Percentiles rank a stretch among this genome's conserved stretches.
phyloP scores from a whole-genome alignment of 2,329 filamentous ascomycete species.

The Claviceps purpurea region DNA sequence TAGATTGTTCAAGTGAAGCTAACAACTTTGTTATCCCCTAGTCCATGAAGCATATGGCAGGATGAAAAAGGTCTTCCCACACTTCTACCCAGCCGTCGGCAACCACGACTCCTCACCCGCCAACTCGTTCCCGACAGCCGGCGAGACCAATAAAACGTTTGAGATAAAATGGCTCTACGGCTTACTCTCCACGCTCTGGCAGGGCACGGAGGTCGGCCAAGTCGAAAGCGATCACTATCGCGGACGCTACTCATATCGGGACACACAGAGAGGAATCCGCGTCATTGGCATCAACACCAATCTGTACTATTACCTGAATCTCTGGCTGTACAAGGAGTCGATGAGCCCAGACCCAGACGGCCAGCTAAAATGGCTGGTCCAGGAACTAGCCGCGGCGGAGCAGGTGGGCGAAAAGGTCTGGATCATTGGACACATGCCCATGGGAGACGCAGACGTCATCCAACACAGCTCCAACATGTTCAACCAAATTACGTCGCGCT shows the following conservation, averaged over 20 bases:
- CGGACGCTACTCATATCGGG: not conserved
- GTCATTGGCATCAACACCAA: slow-evolving; percentile 46
- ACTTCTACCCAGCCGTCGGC: not conserved
- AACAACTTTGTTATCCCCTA: not conserved
- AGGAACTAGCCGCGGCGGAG: slow-evolving; percentile 34
- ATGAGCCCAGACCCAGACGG: not conserved
- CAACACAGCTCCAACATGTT: slow-evolving; percentile 37
- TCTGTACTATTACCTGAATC: slow-evolving; percentile 42
- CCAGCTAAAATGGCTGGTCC: not conserved
- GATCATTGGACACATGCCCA: slow-evolving; percentile 43
- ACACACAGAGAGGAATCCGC: slow-evolving; percentile 20
- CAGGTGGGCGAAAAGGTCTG: slow-evolving; percentile 35
- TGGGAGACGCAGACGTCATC: slow-evolving; percentile 35
- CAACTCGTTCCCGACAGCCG: not conserved
- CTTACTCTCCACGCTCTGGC: not conserved
- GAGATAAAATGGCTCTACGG: not conserved
- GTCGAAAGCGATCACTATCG: not conserved
- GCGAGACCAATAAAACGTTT: not conserved
- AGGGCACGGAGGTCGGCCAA: not conserved
- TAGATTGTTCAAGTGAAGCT: no score
- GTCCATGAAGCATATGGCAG: not conserved
- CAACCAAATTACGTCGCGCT: slow-evolving; percentile 38
- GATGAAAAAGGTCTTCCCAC: not conserved
- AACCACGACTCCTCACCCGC: not conserved
- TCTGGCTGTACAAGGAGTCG: slow-evolving; percentile 26